phyloP scores from a whole-genome alignment of 345 rosid genomes.

The Acer saccharum region DNA sequence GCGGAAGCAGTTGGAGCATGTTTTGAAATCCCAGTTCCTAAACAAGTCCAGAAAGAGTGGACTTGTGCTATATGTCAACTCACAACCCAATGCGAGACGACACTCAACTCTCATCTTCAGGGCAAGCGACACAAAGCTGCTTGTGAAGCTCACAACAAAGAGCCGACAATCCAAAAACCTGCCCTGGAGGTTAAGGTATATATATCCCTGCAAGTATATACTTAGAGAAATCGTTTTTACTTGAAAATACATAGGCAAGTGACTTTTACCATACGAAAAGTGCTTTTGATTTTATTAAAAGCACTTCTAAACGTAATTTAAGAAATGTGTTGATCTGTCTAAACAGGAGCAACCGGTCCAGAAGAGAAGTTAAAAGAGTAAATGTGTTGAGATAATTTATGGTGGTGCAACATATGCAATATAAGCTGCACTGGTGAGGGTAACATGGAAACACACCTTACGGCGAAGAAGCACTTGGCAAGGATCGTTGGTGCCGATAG shows the following conservation, averaged over 20 bases:
- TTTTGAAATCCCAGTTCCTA: neutral
- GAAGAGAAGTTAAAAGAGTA: neutral
- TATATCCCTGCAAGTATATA: neutral
- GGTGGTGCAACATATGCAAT: neutral
- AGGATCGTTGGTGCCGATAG: neutral
- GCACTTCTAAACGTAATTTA: neutral
- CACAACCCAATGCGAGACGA: constrained; percentile 18
- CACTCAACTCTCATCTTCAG: constrained; percentile 25
- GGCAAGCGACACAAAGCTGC: constrained; percentile 31
- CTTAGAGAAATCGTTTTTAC: neutral
- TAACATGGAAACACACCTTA: neutral
- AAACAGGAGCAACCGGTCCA: neutral
- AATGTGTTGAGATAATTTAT: neutral
- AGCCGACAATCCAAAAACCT: constrained; percentile 8
- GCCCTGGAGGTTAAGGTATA: neutral
- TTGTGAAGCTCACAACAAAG: constrained; percentile 19
- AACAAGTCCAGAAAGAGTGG: constrained; percentile 31
- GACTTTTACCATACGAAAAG: too few species aligned
- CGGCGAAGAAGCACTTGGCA: neutral
- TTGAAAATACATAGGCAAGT: too few species aligned
- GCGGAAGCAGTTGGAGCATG: neutral
- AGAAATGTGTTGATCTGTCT: neutral
- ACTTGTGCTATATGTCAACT: constrained; percentile 35
- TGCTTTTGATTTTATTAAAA: too few species aligned
- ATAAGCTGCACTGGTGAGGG: neutral